These are phyloP conservation scores for Hypericum androsaemum DNA, from an alignment of 345 rosid genomes.

Conservation along the genomic window DNA sequence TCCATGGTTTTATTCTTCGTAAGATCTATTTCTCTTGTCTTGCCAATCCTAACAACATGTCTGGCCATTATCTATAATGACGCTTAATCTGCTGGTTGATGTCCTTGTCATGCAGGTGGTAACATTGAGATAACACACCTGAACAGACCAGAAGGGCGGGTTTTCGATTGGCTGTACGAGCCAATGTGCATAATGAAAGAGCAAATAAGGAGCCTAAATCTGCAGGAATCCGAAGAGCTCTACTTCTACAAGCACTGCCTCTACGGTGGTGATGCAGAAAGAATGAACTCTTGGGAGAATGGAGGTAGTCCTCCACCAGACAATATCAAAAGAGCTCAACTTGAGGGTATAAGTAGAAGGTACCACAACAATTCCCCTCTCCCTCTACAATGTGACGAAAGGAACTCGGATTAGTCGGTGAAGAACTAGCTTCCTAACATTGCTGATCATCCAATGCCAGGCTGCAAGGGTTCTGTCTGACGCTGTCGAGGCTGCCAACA, in stretches of 20 bases:
- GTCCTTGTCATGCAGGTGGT: slow-evolving; percentile 4
- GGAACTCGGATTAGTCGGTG: too few species aligned
- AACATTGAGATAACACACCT: slow-evolving; percentile 14
- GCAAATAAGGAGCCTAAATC: slow-evolving; percentile 13
- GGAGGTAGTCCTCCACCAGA: slow-evolving; percentile 16
- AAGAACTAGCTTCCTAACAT: too few species aligned
- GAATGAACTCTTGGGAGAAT: slow-evolving; percentile 11
- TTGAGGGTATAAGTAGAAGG: slow-evolving; percentile 23
- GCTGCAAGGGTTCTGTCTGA: slow-evolving; percentile 16
- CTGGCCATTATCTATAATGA: too few species aligned
- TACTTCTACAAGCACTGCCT: slow-evolving; percentile 19
- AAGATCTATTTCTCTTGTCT: slow-evolving; percentile 1
- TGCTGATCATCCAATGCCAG: slow-evolving; percentile 3
- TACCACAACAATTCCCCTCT: not conserved
- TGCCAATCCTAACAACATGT: not conserved
- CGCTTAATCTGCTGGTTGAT: too few species aligned
- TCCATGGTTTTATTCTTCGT: slow-evolving; percentile 9
- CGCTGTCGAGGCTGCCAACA: slow-evolving; percentile 18
- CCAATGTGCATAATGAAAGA: slow-evolving; percentile 22
- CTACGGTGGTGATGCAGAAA: slow-evolving; percentile 10
- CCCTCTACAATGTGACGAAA: too few species aligned
- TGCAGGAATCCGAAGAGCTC: slow-evolving; percentile 11
- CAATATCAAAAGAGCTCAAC: slow-evolving; percentile 17
- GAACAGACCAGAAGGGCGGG: slow-evolving; percentile 19
- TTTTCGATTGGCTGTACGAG: slow-evolving; percentile 20